Evolutionary conservation across 106 monocot genomes (phyloP), one percentile per base, ranked within the genome.

Genomic region (Vanilla planifolia): DNA sequence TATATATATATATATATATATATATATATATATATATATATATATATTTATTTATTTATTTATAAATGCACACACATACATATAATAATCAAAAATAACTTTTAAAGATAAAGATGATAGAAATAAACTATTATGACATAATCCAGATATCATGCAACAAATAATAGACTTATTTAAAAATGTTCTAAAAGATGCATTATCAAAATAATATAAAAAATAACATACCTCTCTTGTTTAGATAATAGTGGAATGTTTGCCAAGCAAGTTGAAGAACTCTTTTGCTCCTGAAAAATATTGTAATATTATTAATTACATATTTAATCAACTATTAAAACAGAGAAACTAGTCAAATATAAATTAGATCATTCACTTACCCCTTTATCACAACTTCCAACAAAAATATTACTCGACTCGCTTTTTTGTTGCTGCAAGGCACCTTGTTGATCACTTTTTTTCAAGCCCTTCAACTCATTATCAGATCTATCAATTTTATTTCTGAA

Each of bases 201-300:
- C n/a, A n/a, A n/a, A n/a, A n/a, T n/a, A n/a, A n/a, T n/a, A n/a
- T n/a, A n/a, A 37, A 37, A 6, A 37, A 6, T 5, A 37, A 10
- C 33, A 33, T 57, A 79, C 84, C 84, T 84, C 55, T 65, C 69
- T 45, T 30, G 65, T 78, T 67, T 82, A 28, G 68, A 55, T 21
- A 63, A 57, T 25, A 22, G 33, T 33, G 59, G 8, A 67, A 62
- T 35, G 21, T 75, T 76, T 16, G 59, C 61, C 40, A 68, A 16
- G 35, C 33, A 61, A 28, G 43, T 62, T 27, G 40, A 39, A 40
- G 48, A 76, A 55, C 24, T 15, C 55, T 32, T 71, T 32, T 35
- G 73, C 59, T 73, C 76, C 52, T 65, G 62, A 48, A 9, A 17
- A 53, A 11, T 53, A 53, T 6, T 9, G 53, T 40, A 48, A 41